A percentile compares a stretch with the other conserved stretches of the same genome.
Conservation (phyloP, 345 rosid genomes). For the Populus tremula region DNA sequence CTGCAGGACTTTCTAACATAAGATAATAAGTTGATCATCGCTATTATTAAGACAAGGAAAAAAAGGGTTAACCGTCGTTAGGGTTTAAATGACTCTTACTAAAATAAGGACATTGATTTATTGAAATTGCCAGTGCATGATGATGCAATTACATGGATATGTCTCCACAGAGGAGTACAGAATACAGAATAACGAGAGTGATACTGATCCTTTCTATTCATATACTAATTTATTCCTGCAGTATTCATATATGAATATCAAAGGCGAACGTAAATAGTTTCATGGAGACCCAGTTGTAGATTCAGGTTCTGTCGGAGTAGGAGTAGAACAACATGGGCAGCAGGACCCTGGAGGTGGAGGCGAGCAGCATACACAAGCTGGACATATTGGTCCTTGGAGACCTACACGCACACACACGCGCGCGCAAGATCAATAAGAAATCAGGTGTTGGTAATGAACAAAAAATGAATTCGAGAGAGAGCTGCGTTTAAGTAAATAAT, state of each 20-base stretch:
- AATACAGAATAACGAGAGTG: neutral
- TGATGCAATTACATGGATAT: no score
- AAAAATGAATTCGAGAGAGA: neutral
- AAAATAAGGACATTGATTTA: no score
- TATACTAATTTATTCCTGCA: neutral
- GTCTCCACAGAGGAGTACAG: no score
- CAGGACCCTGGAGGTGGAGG: constrained; percentile 33
- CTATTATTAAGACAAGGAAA: no score
- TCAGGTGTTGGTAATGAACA: neutral
- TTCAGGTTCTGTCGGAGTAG: neutral
- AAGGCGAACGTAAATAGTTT: neutral
- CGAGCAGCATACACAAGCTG: constrained; percentile 22
- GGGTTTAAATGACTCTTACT: no score
- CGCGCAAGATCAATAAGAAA: neutral
- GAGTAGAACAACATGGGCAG: constrained; percentile 17
- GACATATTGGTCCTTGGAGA: neutral
- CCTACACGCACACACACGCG: neutral
- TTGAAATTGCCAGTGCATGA: no score
- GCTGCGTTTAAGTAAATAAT: neutral
- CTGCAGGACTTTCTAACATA: no score
- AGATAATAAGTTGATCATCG: no score
- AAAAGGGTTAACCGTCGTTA: no score
- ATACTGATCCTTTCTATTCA: neutral
- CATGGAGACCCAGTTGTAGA: neutral
- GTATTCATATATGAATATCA: no score